A percentile compares a stretch with the other conserved stretches of the same genome.
phyloP scores from a whole-genome alignment of 768 basidiomycete genomes.

The Sarcomyxa edulis region DNA sequence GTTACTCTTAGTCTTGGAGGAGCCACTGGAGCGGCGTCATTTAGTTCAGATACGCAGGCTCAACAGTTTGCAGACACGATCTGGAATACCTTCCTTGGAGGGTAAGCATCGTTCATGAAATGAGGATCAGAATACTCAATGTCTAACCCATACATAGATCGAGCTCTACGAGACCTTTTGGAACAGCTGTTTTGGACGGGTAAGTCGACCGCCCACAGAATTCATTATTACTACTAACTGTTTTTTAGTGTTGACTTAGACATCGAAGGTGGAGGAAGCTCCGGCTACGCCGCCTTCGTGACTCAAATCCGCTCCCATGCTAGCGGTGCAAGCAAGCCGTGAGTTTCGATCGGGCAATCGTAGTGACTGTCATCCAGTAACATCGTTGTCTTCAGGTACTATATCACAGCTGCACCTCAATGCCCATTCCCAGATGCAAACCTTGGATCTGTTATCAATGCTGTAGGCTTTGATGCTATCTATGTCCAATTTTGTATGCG shows the following conservation, averaged over 20 bases:
- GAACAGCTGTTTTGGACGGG: constrained; percentile 61
- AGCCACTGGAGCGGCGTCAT: constrained; percentile 46
- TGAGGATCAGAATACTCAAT: no score
- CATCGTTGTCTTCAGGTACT: constrained; percentile 33
- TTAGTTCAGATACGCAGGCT: constrained; percentile 47
- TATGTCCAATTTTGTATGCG: constrained; percentile 57
- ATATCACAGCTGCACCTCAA: constrained; percentile 48
- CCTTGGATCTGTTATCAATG: constrained; percentile 46
- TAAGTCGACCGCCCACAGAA: constrained; percentile 14
- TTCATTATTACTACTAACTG: neutral
- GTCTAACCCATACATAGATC: no score
- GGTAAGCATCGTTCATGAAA: no score
- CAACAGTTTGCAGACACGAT: constrained; percentile 49
- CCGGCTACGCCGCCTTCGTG: constrained; percentile 44
- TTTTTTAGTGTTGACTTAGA: constrained; percentile 49
- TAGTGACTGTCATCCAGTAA: no score
- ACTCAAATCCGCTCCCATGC: constrained; percentile 38
- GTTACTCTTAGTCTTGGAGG: constrained; percentile 46
- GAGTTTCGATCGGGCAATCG: no score
- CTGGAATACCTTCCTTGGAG: constrained; percentile 69
- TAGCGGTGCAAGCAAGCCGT: constrained; percentile 43
- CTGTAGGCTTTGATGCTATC: constrained; percentile 59
- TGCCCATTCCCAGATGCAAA: constrained; percentile 61
- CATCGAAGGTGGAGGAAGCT: constrained; percentile 51
- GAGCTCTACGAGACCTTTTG: constrained; percentile 56